Base-by-base conservation (phyloP, 805 yeast species). In the Jamesozyma hellenica region DNA sequence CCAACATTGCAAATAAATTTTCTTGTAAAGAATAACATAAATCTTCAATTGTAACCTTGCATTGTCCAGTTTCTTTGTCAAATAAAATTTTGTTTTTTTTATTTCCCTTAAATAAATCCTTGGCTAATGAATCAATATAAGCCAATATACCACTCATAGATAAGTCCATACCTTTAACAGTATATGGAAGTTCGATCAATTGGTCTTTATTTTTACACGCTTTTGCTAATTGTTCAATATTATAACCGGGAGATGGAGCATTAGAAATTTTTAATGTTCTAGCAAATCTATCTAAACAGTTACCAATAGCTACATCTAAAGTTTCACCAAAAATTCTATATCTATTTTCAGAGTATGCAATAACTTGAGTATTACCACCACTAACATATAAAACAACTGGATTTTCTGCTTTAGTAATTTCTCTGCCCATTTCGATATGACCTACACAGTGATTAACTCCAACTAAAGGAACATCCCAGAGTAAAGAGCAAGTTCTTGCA, bases 321-420 rank as follows among this genome's bases (percentile, higher is more conserved):
- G 99, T 92, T 59, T 92, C 99, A n/a, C 99, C 99, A 61, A 92
- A 92, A n/a, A 92, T 92, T 49, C 98, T 72, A 63, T 92, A 92
- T 50, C 95, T 62, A 55, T 90, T 95, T 50, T 82, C 82, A 4
- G 95, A 83, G 60, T 92, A 92, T 1, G 98, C 98, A 58, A 92
- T 92, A 16, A 92, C 94, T 60, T 92, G 99, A 1, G 99, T 92
- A 60, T 92, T 92, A 38, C 99, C 99, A 13, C 99, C 99, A 60
- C 95, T 84, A 10, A 92, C 99, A 54, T 92, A 92, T 38, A 92
- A 67, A 9, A 92, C 98, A 36, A 92, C 97, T 0, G 98, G 99
- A 55, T 92, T 90, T n/a, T 70, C 71, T 0, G 97, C 97, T n/a
- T 92, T 94, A 0, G 99, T 92, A 55, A 92, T 90, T 55, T 90